Conservation (phyloP, 768 basidiomycete species). For the Crassisporium funariophilum region DNA sequence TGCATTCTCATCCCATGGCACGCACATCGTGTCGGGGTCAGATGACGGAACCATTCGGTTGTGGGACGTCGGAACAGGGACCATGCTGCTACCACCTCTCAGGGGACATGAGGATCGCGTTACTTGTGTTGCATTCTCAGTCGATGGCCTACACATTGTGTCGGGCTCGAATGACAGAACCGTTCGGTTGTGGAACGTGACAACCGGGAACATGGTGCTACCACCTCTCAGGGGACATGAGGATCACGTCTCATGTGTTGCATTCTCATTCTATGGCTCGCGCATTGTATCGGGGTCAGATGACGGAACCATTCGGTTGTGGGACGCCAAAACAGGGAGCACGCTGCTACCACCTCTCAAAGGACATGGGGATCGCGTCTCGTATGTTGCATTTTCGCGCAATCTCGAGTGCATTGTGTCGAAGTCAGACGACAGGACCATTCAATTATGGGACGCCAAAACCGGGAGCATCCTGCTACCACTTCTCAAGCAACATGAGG, state of each 20-base stretch:
- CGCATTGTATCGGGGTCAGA: constrained; percentile 1
- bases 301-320: constrained; percentile 42
- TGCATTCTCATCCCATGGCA: constrained; percentile 8
- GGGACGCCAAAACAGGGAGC: constrained; percentile 72
- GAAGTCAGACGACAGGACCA: background rate
- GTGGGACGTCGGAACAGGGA: background rate
- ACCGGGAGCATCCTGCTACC: too few species aligned
- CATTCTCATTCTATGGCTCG: constrained; percentile 2
- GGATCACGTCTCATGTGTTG: background rate
- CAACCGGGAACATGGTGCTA: background rate
- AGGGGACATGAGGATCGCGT: background rate
- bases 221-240: background rate
- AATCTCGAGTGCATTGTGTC: constrained; percentile 5
- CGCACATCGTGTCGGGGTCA: constrained; percentile 1
- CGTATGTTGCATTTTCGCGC: background rate
- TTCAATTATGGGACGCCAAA: constrained; percentile 71
- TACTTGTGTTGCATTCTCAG: background rate
- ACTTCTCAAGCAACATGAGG: too few species aligned
- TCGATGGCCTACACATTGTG: background rate
- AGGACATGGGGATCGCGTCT: background rate
- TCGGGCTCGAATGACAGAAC: constrained; percentile 4
- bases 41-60: background rate
- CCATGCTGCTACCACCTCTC: background rate
- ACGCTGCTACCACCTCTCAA: background rate
- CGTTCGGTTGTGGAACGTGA: constrained; percentile 3